Base-by-base conservation (phyloP, 441 rosid genomes). In the Arabidopsis lyrata region DNA sequence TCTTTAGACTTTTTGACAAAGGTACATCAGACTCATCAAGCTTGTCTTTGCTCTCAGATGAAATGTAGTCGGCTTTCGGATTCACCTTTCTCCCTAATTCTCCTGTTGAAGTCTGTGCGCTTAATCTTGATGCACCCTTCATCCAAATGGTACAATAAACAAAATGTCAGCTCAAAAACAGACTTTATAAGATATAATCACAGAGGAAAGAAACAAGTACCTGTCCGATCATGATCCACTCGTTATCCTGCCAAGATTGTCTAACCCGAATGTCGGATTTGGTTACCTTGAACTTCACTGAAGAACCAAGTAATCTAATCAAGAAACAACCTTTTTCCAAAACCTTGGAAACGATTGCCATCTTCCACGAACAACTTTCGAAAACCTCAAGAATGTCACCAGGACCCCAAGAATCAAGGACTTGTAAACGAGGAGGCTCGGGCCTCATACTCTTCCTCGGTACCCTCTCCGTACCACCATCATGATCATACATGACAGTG, bases 351-450 rank as follows among this genome's bases (percentile, higher is more conserved):
- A 90, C 80, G 11, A 83, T 87, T 12, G 91, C 98, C 84, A 86
- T 86, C 84, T 85, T 93, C 98, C 98, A 93, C 15, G 84, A 86
- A 75, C 81, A 78, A 66, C 68, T 74, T 34, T 86, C 75, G 59
- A 83, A 84, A 65, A 91, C 92, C 87, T 93, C 98, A 2, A 93
- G 84, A 54, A 93, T 84, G 82, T 93, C 94, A 68, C 95, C 96
- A 41, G 85, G 83, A 75, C 67, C 63, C 94, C 91, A 91, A 68
- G 74, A 76, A 53, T 78, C 83, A 3, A 75, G 64, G 53, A 77
- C 82, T 44, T 68, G 83, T 38, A 63, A 42, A 6, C 90, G 86
- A 77, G 93, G 93, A 68, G 95, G 92, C 75, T 81, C 76, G 52
- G 98, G 98, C 84, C 97, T 86, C 65, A 93, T 78, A 56, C 72